Conservation (phyloP, 2,329 filamentous ascomycete species). For the Hypoxylon sp. region DNA sequence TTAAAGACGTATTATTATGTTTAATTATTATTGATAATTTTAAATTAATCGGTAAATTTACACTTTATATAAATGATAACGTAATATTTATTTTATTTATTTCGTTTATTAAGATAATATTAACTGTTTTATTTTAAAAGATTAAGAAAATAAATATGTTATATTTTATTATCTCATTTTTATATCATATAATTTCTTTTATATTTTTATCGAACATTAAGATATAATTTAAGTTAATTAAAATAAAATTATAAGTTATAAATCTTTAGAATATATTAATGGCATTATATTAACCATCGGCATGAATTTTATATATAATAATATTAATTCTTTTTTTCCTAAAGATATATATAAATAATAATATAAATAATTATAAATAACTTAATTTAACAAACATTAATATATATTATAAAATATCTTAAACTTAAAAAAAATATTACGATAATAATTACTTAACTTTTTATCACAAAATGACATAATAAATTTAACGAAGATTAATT, state of each 20-base stretch:
- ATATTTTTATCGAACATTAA: neutral
- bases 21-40: slow-evolving; percentile 5
- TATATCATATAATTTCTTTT: neutral
- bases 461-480: no score
- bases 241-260: slow-evolving; percentile 1
- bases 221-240: slow-evolving; percentile 1
- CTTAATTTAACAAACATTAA: neutral
- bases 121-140: neutral
- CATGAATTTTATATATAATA: slow-evolving; percentile 3
- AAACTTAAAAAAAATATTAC: neutral
- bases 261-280: neutral
- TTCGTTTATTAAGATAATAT: neutral
- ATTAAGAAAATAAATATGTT: neutral
- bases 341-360: slow-evolving; percentile 9
- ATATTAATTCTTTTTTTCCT: neutral
- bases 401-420: neutral
- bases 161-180: neutral
- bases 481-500: no score
- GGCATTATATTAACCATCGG: neutral
- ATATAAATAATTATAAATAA: slow-evolving; percentile 4
- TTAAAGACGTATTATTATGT: neutral
- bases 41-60: neutral
- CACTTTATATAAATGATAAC: neutral
- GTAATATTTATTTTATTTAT: neutral
- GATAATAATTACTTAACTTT: no score